Evolutionary conservation across 805 yeast genomes (phyloP), one percentile per base, ranked within the genome.

Genomic region (Yarrowia phangngaensis): DNA sequence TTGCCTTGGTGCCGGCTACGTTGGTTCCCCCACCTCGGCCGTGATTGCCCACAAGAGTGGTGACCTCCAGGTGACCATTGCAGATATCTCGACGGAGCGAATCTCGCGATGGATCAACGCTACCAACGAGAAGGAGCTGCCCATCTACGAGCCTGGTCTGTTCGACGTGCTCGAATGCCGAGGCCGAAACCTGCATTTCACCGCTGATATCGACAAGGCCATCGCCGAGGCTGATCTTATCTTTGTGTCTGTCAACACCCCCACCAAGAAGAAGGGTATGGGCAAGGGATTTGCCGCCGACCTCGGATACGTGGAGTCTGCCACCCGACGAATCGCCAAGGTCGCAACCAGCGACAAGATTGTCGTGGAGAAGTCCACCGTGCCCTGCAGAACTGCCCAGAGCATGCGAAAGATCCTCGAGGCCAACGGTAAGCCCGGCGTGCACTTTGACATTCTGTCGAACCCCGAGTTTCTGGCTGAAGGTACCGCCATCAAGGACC

Each of bases 1-100:
- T 54, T 60, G 63, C 49, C 56, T 60, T 20, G 63, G 63, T 22
- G 63, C 63, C 35, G 63, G 63, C 33, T 60, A 60, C 41, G 63
- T 60, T 35, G 60, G 63, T 22, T 63, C 64, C 30, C 63, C 63
- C 19, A 60, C 63, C 35, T 60, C 61, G 23, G 60, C 63, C 11
- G 61, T 59, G 24, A 60, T 60, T 32, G 63, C 63, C 20, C 52
- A 53, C 49, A 53, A 56, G 47, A 53, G 53, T 36, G 62, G 62
- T 16, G 36, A 52, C 17, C 57, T 60, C 47, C 52, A 45, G 20
- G 63, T 60, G 41, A 57, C 60, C 33, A 60, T 60, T 36, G 63
- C 60, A 40, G 63, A 60, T 38, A 52, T 58, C 20, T 56, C 58
- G 53, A 56, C 53, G 48, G 55, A 57, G 41, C 57, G 63, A 20